These are phyloP conservation scores for Gentiana straminea DNA, from an alignment of 257 asterid species.

Conservation along the genomic window DNA sequence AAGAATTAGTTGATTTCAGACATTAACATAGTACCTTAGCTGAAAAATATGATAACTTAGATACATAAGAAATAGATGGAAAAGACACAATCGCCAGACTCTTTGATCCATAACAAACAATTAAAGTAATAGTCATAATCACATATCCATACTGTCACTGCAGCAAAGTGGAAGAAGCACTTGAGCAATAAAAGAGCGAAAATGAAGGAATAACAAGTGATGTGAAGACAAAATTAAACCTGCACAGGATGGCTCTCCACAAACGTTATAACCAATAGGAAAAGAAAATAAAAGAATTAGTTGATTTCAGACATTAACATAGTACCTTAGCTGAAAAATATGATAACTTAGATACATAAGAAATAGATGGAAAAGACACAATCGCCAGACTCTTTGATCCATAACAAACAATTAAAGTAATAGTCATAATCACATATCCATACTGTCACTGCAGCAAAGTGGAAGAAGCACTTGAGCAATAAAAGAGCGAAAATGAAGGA, in stretches of 20 bases:
- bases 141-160: background rate
- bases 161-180: background rate
- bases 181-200: background rate
- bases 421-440: background rate
- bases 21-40: too few species aligned
- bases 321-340: too few species aligned
- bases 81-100: background rate
- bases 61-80: background rate
- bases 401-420: too few species aligned
- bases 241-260: slow-evolving; percentile 92
- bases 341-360: background rate
- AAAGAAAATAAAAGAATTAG: too few species aligned
- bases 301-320: too few species aligned
- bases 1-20: too few species aligned
- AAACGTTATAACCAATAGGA: too few species aligned
- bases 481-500: background rate
- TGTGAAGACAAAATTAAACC: slow-evolving; percentile 32
- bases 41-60: too few species aligned
- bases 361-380: background rate
- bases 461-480: background rate
- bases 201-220: background rate
- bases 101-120: too few species aligned
- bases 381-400: background rate
- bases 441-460: background rate
- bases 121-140: background rate